Percentiles rank a stretch among this genome's conserved stretches.
Conservation (phyloP, 2,329 filamentous ascomycete genomes). For the Didymella lethalis region DNA sequence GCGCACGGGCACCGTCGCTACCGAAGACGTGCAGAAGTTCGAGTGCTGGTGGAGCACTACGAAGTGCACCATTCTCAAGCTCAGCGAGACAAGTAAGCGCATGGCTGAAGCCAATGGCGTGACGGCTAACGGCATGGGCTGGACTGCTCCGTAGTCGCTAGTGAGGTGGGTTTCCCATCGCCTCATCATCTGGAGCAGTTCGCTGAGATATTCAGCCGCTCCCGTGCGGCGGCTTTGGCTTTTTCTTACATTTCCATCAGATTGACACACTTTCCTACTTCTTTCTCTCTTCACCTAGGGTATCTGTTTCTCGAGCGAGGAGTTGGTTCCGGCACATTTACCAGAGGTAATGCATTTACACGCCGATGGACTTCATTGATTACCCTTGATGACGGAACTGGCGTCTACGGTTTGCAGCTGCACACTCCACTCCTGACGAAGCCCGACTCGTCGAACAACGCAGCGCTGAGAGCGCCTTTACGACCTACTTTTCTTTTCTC, state of each 20-base stretch:
- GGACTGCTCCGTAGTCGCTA: conserved; percentile 47
- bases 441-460: background rate
- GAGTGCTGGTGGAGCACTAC: conserved; percentile 52
- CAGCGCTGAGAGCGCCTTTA: conserved; percentile 3
- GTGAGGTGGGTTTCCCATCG: conserved; percentile 32
- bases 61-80: conserved; percentile 43
- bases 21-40: conserved; percentile 44
- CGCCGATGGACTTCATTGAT: conserved; percentile 23
- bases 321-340: conserved; percentile 32
- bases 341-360: conserved; percentile 27
- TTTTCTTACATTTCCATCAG: conserved; percentile 14
- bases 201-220: conserved; percentile 15
- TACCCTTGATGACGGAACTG: conserved; percentile 17
- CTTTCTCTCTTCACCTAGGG: conserved; percentile 17
- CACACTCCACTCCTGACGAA: conserved; percentile 12
- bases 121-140: conserved; percentile 44
- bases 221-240: conserved; percentile 9
- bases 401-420: conserved; percentile 18
- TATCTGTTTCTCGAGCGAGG: conserved; percentile 32
- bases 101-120: conserved; percentile 38
- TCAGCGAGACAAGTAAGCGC: conserved; percentile 43
- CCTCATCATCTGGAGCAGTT: conserved; percentile 17
- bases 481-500: background rate
- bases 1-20: conserved; percentile 27
- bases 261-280: conserved; percentile 12